Conservation (phyloP, 2,329 filamentous ascomycete species). For the Moelleriella libera region DNA sequence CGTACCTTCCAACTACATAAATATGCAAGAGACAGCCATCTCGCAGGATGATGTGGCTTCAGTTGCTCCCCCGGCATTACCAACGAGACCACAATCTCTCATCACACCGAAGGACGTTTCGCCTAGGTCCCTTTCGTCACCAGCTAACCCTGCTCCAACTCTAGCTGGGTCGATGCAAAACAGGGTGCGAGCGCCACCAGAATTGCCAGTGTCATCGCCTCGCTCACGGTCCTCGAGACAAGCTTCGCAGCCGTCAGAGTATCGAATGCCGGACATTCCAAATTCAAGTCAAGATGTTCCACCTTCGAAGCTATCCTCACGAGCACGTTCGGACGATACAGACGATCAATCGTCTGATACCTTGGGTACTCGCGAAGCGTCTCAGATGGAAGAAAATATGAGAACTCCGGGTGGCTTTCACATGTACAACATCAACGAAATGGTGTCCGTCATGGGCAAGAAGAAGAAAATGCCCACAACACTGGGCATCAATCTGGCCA, state of each 20-base stretch:
- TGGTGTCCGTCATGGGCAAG: constrained; percentile 93
- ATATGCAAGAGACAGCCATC: constrained; percentile 40
- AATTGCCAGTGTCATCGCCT: constrained; percentile 9
- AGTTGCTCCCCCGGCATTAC: constrained; percentile 26
- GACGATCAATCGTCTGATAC: not conserved
- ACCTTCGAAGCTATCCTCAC: constrained; percentile 25
- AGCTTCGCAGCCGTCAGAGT: constrained; percentile 12
- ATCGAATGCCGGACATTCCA: constrained; percentile 15
- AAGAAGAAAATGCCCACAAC: constrained; percentile 98
- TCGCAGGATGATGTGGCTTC: constrained; percentile 23
- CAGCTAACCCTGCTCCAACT: constrained; percentile 34
- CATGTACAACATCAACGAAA: constrained; percentile 94
- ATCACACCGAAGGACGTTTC: constrained; percentile 18
- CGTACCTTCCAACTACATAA: constrained; percentile 91
- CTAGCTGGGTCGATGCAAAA: constrained; percentile 42
- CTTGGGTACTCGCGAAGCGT: not conserved
- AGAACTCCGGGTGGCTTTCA: constrained; percentile 70
- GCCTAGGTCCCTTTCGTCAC: constrained; percentile 8
- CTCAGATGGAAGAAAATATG: constrained; percentile 22
- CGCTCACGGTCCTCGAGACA: constrained; percentile 13
- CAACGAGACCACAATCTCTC: constrained; percentile 22
- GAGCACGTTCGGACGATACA: constrained; percentile 11
- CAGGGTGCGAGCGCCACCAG: constrained; percentile 20
- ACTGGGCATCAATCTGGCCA: constrained; percentile 80
- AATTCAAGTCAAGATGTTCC: constrained; percentile 15